Conservation (phyloP, 192 early-diverging fungal species). For the Chytriomyces hyalinus region DNA sequence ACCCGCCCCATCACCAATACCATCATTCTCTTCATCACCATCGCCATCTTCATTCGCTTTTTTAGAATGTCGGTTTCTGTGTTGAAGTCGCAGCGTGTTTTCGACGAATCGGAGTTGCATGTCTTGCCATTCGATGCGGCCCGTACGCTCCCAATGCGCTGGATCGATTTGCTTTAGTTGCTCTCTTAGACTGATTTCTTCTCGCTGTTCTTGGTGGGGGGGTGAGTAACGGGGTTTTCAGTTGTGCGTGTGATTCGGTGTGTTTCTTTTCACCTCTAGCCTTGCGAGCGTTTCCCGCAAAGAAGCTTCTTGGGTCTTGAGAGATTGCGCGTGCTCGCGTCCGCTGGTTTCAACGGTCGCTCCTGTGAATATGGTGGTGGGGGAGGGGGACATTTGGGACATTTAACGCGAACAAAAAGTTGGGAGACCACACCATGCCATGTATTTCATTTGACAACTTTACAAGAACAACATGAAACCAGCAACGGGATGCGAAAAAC, state of each 20-base stretch:
- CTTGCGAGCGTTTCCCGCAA: neutral
- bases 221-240: neutral
- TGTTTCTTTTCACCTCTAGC: neutral
- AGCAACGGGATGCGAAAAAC: neutral
- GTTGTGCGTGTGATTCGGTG: neutral
- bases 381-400: neutral
- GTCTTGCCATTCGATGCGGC: constrained; percentile 5
- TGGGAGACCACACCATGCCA: neutral
- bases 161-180: neutral
- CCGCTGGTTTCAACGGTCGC: no score
- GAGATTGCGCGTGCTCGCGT: no score
- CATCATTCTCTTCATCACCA: neutral
- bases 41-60: neutral
- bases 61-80: neutral
- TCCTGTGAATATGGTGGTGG: neutral
- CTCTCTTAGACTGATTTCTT: constrained; percentile 14
- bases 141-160: constrained; percentile 1
- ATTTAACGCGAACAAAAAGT: neutral
- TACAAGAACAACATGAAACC: neutral
- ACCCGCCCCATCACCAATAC: neutral
- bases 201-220: neutral
- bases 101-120: constrained; percentile 13
- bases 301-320: no score
- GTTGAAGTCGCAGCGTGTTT: neutral
- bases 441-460: neutral